phyloP scores from a whole-genome alignment of 495 filamentous ascomycete genomes.

The Amorphotheca resinae region DNA sequence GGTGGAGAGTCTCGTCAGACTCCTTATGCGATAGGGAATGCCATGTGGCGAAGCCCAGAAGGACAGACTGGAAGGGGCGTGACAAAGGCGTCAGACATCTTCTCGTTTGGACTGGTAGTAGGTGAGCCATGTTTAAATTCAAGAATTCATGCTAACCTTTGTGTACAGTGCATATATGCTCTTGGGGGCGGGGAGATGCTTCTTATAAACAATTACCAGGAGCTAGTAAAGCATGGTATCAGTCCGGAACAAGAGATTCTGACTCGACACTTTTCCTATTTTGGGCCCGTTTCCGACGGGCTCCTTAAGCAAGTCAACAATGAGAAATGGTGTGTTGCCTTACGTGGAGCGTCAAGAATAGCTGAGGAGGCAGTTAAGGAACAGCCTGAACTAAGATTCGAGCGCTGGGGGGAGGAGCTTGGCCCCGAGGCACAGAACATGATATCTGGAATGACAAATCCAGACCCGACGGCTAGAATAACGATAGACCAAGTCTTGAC shows the following conservation, averaged over 20 bases:
- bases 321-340: conserved; percentile 20
- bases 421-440: conserved; percentile 18
- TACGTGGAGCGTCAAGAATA: conserved; percentile 18
- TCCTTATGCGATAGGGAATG: conserved; percentile 21
- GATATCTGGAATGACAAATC: conserved; percentile 25
- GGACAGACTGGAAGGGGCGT: conserved; percentile 22
- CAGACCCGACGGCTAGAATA: conserved; percentile 22
- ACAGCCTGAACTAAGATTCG: conserved; percentile 20
- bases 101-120: too few relatives aligned
- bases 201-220: too few relatives aligned
- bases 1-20: conserved; percentile 19
- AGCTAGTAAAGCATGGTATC: too few relatives aligned
- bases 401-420: conserved; percentile 18
- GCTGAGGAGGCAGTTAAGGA: conserved; percentile 19
- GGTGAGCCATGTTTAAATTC: too few relatives aligned
- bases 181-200: too few relatives aligned
- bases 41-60: conserved; percentile 26
- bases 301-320: conserved; percentile 21
- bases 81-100: too few relatives aligned
- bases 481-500: conserved; percentile 24
- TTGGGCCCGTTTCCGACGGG: too few relatives aligned
- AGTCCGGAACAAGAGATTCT: too few relatives aligned
- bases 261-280: too few relatives aligned
- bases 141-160: too few relatives aligned
- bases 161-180: too few relatives aligned